Base-by-base conservation (phyloP, 176 grass and related monocot genomes). In the Cenchrus purpureus region DNA sequence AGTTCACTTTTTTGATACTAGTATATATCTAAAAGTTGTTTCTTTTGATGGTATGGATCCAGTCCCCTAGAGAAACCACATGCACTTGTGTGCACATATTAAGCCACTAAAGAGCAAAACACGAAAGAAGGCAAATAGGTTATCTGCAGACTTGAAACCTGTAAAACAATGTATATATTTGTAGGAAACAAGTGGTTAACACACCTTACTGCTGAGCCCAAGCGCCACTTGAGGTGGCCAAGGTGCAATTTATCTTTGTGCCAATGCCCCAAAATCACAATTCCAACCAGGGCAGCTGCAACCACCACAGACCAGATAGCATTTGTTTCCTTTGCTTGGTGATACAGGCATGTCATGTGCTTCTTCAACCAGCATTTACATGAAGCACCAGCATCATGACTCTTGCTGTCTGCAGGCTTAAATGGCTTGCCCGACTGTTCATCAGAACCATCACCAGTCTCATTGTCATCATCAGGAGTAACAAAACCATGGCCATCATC, bases 191-290 rank as follows among this genome's bases (percentile, higher is more conserved):
- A 37, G 1, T 25, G 14, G 3, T 54, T 76, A 53, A 63, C 76
- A 73, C 89, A 98, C 95, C 95, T 90, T 48, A 91, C 87, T 55
- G 54, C 28, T 52, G 87, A 84, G 65, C 54, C 34, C 82, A 80
- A 88, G 12, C 85, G 65, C 86, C 91, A 92, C 67, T 92, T 93
- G 52, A 91, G 61, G 4, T 86, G 83, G 73, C 90, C 66, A 32
- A 86, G 40, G 69, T 95, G 91, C 20, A 87, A 84, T 85, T 94
- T 99, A 59, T 97, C 94, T 34, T 86, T 91, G 71, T 95, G 91
- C 97, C 93, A 99, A 71, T 80, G 90, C 72, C 94, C 90, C 63
- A 99, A 81, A 74, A 99, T 89, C 5, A 97, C 92, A 84, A 99
- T 78, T 28, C 97, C 97, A 60, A 99, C 88, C 12, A 99, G 50